phyloP scores from a whole-genome alignment of 169 alveolate species.

The Cryptosporidium sp. region DNA sequence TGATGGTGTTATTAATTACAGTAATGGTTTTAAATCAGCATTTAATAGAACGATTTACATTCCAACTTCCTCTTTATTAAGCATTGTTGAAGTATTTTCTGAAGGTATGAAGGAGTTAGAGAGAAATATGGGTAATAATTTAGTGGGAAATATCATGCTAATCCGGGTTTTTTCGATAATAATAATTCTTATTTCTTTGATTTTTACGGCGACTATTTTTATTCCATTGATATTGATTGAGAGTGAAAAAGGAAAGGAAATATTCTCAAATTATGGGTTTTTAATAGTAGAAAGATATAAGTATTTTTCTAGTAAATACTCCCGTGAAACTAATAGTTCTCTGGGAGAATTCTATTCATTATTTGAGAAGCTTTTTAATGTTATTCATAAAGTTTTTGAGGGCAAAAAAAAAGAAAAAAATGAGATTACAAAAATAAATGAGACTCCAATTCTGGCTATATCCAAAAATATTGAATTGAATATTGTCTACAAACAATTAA shows the following conservation, averaged over 20 bases:
- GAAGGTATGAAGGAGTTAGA: constrained; percentile 61
- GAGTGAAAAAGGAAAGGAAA: constrained; percentile 21
- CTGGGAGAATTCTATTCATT: background rate
- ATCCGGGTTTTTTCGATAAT: constrained; percentile 22
- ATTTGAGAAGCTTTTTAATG: background rate
- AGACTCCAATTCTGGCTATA: background rate
- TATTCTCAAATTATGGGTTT: constrained; percentile 17
- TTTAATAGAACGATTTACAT: constrained; percentile 57
- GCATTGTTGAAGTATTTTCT: constrained; percentile 41
- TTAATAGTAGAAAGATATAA: constrained; percentile 44
- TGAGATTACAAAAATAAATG: background rate
- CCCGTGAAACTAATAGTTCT: constrained; percentile 14
- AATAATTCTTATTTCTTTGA: background rate
- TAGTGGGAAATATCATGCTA: background rate
- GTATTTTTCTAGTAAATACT: background rate
- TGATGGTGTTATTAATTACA: background rate
- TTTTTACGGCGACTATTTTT: background rate
- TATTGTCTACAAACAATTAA: constrained; percentile 21
- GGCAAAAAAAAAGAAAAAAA: background rate
- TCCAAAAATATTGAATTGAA: background rate
- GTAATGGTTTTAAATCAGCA: background rate
- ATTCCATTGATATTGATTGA: constrained; percentile 38
- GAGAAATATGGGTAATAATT: constrained; percentile 18
- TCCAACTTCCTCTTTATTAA: constrained; percentile 61
- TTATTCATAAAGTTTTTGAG: background rate